phyloP scores from a whole-genome alignment of 306 rosid genomes.

The Cucumis cinereus region DNA sequence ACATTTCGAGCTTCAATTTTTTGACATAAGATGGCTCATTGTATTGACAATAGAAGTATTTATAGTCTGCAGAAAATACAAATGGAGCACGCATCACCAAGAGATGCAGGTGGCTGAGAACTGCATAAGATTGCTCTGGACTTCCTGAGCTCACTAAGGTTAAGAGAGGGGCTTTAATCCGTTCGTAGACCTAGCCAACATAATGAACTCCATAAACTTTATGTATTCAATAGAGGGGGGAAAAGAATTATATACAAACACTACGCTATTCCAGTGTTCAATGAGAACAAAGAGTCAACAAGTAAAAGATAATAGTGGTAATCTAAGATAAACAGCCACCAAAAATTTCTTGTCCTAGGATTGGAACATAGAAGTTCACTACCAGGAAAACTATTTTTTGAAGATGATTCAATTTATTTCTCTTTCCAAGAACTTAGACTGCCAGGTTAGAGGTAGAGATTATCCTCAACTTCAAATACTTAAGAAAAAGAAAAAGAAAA shows the following conservation, averaged over 20 bases:
- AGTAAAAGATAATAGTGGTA: background rate
- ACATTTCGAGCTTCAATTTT: constrained; percentile 97
- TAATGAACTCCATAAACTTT: background rate
- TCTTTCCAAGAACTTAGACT: background rate
- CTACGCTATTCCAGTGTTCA: background rate
- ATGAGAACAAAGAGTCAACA: background rate
- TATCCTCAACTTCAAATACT: background rate
- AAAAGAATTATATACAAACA: background rate
- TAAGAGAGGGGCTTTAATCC: constrained; percentile 93
- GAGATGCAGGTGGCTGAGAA: constrained; percentile 91
- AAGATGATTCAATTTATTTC: background rate
- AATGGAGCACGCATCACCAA: constrained; percentile 98
- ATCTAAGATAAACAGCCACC: background rate
- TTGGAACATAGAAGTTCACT: background rate
- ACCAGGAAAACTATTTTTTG: background rate
- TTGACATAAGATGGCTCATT: constrained; percentile 98
- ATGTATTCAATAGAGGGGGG: background rate
- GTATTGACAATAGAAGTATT: constrained; percentile 97
- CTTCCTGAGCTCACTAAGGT: constrained; percentile 98
- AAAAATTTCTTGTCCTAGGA: background rate
- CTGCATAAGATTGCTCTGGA: constrained; percentile 96
- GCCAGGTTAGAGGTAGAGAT: background rate
- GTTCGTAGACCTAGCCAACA: constrained; percentile 71
- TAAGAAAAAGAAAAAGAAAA: background rate
- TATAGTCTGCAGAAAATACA: constrained; percentile 88